These are phyloP conservation scores for Pichia sp. DNA, from an alignment of 1,139 yeast species.

Conservation along the genomic window DNA sequence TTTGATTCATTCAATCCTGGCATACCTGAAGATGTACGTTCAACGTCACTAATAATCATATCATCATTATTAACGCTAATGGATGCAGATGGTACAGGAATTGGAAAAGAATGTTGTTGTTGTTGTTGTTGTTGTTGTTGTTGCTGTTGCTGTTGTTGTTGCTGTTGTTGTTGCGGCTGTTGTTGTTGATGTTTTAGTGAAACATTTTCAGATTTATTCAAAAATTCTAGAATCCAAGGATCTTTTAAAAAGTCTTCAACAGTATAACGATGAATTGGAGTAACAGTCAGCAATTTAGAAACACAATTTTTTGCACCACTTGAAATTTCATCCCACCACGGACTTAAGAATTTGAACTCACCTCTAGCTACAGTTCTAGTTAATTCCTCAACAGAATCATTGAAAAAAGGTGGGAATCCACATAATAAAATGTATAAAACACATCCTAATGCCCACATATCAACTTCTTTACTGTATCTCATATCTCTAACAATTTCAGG, in stretches of 20 bases:
- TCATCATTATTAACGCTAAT: neutral
- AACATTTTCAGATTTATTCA: conserved; percentile 21
- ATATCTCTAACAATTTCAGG: conserved; percentile 90
- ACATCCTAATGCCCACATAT: conserved; percentile 96
- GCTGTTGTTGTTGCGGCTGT: neutral
- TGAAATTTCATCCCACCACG: conserved; percentile 97
- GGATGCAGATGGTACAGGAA: neutral
- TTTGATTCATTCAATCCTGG: conserved; percentile 4
- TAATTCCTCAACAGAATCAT: conserved; percentile 73
- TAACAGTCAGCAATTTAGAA: conserved; percentile 67
- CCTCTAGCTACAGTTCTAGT: conserved; percentile 82
- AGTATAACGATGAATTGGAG: conserved; percentile 70
- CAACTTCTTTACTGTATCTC: conserved; percentile 82
- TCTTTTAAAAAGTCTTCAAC: conserved; percentile 73
- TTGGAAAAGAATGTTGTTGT: neutral
- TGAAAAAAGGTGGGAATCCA: conserved; percentile 96
- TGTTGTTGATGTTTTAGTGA: conserved; percentile 1
- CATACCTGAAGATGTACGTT: conserved; percentile 7
- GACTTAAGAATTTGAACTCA: conserved; percentile 72
- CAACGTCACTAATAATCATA: neutral
- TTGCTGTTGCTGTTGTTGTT: neutral
- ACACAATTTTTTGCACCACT: conserved; percentile 77
- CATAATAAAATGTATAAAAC: conserved; percentile 82
- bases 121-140: neutral
- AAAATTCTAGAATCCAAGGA: conserved; percentile 63